Conservation (phyloP, 2,329 filamentous ascomycete genomes). For the Claviceps paspali region DNA sequence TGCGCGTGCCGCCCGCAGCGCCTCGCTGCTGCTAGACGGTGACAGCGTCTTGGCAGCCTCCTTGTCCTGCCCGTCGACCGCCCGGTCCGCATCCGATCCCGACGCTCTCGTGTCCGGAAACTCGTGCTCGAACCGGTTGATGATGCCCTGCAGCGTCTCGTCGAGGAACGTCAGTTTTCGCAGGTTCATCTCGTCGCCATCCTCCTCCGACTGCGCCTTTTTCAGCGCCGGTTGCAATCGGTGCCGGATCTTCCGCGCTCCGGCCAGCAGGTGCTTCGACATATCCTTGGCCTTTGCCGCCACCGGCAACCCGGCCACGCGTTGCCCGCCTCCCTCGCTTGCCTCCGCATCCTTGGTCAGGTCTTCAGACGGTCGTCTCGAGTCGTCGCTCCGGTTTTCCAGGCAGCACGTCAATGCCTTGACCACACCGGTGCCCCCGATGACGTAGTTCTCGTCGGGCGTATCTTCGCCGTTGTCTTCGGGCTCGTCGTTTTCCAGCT, state of each 20-base stretch:
- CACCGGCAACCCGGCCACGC: constrained; percentile 23
- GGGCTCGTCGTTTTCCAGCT: constrained; percentile 28
- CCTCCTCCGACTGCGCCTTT: constrained; percentile 51
- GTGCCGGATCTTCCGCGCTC: constrained; percentile 74
- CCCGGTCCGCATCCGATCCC: background rate
- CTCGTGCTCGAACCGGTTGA: constrained; percentile 89
- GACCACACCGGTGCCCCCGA: constrained; percentile 86
- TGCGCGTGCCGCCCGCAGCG: constrained; percentile 12
- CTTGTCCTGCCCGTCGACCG: background rate
- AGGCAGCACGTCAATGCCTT: constrained; percentile 87
- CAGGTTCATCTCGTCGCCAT: constrained; percentile 60
- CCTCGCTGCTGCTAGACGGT: constrained; percentile 8
- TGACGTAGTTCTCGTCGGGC: constrained; percentile 87
- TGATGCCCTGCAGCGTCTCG: constrained; percentile 76
- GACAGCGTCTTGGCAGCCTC: background rate
- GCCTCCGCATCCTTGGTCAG: constrained; percentile 34
- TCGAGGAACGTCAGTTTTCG: constrained; percentile 79
- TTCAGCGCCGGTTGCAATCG: constrained; percentile 71
- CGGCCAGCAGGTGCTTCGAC: constrained; percentile 76
- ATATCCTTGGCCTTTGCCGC: constrained; percentile 68
- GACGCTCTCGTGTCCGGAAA: constrained; percentile 67
- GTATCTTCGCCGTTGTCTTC: constrained; percentile 53
- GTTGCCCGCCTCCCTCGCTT: constrained; percentile 28
- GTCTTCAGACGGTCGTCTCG: constrained; percentile 35
- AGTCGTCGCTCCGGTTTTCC: constrained; percentile 56